Evolutionary conservation across 2,329 filamentous ascomycete species (phyloP), one percentile per base, ranked within the genome.

Genomic region (Acephala macrosclerotiorum): DNA sequence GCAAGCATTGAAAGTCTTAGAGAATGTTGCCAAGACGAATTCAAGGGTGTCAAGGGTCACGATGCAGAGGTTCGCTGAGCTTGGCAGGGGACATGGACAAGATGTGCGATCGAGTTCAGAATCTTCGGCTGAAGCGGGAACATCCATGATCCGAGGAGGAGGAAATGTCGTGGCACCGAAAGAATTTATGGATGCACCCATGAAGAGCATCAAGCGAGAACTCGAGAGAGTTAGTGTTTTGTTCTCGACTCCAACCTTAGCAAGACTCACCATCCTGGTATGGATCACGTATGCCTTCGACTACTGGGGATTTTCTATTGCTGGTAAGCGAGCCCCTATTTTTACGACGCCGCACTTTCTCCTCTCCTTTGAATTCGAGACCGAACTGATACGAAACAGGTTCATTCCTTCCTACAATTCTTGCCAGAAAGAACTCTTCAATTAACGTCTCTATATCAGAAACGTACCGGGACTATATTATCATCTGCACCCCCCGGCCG

Each of bases 21-120:
- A 87, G 62, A 81, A 85, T 71, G 83, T 88, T 29, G 85, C 85
- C 0, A 78, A 81, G 18, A 78, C 83, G 9, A 88, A 88, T 68
- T 58, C 69, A 49, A 66, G 56, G 25, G 14, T 12, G 6, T 35
- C 25, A n/a, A 33, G 22, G 8, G 25, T 60, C 3, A 51, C 40
- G 9, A 35, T 60, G 25, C 40, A 49, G 12, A 51, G 9, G 1
- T 60, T 66, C 73, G 16, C 72, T 65, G 14, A 71, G 64, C 58
- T 60, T 1, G n/a, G 5, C 8, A 29, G 25, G n/a, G 49, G 56
- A 29, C 38, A 65, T 11, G 33, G 59, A 22, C 57, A 47, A 20
- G 61, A 63, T 26, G 38, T 55, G n/a, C 38, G 49, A 35, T 45
- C 58, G 8, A 38, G 60, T 18, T 53, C 60, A 1, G 42, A 67